These are phyloP conservation scores for Drechslerella coelobrocha DNA, from an alignment of 2,329 filamentous ascomycete genomes.

Conservation along the genomic window DNA sequence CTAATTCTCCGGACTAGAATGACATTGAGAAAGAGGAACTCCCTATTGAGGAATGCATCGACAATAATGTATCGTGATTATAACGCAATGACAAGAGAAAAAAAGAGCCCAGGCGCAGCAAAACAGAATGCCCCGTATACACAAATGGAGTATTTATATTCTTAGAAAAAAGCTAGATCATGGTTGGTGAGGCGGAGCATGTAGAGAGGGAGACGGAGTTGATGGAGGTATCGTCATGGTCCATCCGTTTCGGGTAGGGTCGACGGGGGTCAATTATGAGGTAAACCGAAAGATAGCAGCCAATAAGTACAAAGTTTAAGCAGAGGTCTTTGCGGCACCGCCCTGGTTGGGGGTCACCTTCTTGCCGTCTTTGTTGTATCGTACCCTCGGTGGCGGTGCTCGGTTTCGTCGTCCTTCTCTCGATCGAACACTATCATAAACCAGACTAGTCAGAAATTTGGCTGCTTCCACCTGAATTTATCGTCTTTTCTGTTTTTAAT, in stretches of 20 bases:
- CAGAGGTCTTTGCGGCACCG: conserved; percentile 67
- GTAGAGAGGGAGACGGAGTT: conserved; percentile 16
- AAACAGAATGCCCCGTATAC: conserved; percentile 49
- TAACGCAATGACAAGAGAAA: conserved; percentile 36
- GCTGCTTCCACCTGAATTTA: background rate
- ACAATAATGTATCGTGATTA: conserved; percentile 49
- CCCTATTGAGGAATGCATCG: conserved; percentile 36
- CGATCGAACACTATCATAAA: conserved; percentile 81
- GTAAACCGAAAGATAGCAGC: conserved; percentile 27
- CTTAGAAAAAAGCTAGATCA: conserved; percentile 32
- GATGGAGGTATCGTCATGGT: conserved; percentile 21
- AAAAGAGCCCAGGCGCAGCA: conserved; percentile 30
- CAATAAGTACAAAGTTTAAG: conserved; percentile 20
- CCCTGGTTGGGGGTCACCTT: conserved; percentile 91
- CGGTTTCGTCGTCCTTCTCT: conserved; percentile 97
- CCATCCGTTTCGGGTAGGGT: conserved; percentile 2
- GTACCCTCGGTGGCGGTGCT: conserved; percentile 92
- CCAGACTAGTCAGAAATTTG: conserved; percentile 59
- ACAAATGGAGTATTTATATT: conserved; percentile 48
- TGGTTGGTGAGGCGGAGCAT: conserved; percentile 8
- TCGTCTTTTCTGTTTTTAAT: background rate
- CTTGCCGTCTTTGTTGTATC: conserved; percentile 99
- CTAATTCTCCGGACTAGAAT: conserved; percentile 41
- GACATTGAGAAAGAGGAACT: conserved; percentile 48
- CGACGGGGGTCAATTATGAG: conserved; percentile 9